Conservation (phyloP, 2,329 filamentous ascomycete species). For the Arthrobotrys pseudoclavata region DNA sequence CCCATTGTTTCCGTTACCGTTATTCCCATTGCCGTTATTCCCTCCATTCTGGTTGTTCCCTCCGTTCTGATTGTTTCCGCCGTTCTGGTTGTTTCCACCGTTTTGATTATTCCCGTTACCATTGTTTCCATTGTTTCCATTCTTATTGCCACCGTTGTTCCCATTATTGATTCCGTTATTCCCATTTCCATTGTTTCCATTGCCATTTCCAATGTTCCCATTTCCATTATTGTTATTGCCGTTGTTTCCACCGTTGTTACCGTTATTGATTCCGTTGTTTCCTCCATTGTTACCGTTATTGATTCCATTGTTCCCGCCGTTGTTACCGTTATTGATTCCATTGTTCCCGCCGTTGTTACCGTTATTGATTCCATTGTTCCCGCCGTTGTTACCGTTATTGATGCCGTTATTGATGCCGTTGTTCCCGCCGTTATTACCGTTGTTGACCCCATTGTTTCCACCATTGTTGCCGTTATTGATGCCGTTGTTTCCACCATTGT, state of each 20-base stretch:
- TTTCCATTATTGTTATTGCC: neutral
- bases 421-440: neutral
- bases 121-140: conserved; percentile 12
- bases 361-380: conserved; percentile 2
- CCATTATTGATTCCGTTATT: neutral
- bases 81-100: neutral
- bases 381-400: conserved; percentile 1
- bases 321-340: conserved; percentile 13
- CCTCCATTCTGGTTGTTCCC: conserved; percentile 1
- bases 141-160: neutral
- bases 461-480: neutral
- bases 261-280: conserved; percentile 15
- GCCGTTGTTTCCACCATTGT: conserved; percentile 4
- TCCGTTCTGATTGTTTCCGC: neutral
- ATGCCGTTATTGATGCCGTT: neutral
- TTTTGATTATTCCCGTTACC: neutral
- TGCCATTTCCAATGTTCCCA: conserved; percentile 5
- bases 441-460: neutral
- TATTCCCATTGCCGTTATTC: neutral
- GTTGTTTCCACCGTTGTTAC: conserved; percentile 5
- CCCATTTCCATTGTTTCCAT: conserved; percentile 1
- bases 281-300: neutral
- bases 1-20: neutral
- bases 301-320: neutral
- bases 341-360: conserved; percentile 8